Base-by-base conservation (phyloP, 352 stramenopile species). In the Phytophthora nicotianae region DNA sequence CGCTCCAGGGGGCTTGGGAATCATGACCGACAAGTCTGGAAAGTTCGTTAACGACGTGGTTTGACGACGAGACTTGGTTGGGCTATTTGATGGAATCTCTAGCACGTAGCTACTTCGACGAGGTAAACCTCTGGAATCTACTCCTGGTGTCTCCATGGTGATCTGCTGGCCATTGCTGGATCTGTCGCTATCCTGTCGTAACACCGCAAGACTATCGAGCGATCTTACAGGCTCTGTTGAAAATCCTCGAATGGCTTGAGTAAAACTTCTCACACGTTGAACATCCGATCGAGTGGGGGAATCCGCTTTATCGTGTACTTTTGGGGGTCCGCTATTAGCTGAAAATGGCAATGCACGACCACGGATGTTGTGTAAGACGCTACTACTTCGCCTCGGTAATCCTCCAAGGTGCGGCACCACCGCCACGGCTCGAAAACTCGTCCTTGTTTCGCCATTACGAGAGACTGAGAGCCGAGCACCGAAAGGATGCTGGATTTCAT, bases 321-420 rank as follows among this genome's bases (percentile, higher is more conserved):
- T 49, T 38, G 49, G 24, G 14, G 23, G 29, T 35, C 13, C 14
- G 14, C 24, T 14, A 11, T 4, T 13, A 21, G 40, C 10, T 3
- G 14, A 23, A 50, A 40, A 54, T 38, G 48, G 51, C 3, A 58
- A 7, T 2, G 35, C 21, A 8, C 33, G 62, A 17, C 55, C 55
- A 14, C 57, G 40, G 27, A 70, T 53, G 20, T 70, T 70, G 32
- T 55, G 62, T 19, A 70, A 21, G 2, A 70, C 62, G 27, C 62
- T 70, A 23, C 55, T 70, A 23, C 55, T 33, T 65, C 62, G 23
- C 23, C 51, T 59, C 5, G 42, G 55, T 4, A 48, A 20, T 7
- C 19, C 16, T 21, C 29, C 41, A n/a, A 56, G 37, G 13, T 65
- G 55, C 4, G 62, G 62, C 8, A 48, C 62, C n/a, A 70, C 62